Conservation (phyloP, 176 grass and related monocot species). For the Phragmites australis region DNA sequence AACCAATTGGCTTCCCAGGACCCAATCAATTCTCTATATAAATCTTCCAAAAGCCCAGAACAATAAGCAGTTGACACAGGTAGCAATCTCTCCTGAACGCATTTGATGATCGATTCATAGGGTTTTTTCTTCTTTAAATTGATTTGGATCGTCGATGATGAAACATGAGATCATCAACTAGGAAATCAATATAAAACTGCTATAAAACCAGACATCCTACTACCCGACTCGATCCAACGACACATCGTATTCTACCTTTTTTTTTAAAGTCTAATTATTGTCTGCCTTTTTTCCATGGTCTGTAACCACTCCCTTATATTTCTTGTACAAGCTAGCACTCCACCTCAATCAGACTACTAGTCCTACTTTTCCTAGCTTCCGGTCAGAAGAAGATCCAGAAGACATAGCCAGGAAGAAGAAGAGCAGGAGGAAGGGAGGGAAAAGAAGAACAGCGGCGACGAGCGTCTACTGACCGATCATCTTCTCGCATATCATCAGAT, state of each 20-base stretch:
- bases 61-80: not conserved
- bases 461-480: not conserved
- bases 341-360: conserved; percentile 36
- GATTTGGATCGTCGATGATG: conserved; percentile 8
- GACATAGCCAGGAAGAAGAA: conserved; percentile 30
- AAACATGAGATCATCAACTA: not conserved
- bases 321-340: conserved; percentile 63
- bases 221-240: conserved; percentile 32
- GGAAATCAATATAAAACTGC: conserved; percentile 27
- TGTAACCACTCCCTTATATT: conserved; percentile 67
- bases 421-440: not conserved
- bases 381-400: conserved; percentile 47
- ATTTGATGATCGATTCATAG: not conserved
- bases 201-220: not conserved
- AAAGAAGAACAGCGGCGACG: not conserved
- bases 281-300: conserved; percentile 52
- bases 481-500: not conserved
- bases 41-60: not conserved
- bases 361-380: conserved; percentile 38
- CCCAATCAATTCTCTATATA: conserved; percentile 16
- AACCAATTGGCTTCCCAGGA: not conserved
- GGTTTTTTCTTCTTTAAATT: not conserved
- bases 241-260: conserved; percentile 46
- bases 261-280: conserved; percentile 49
- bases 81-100: not conserved